Base-by-base conservation (phyloP, 1,139 yeast genomes). In the Magnusiomyces suaveolens region DNA sequence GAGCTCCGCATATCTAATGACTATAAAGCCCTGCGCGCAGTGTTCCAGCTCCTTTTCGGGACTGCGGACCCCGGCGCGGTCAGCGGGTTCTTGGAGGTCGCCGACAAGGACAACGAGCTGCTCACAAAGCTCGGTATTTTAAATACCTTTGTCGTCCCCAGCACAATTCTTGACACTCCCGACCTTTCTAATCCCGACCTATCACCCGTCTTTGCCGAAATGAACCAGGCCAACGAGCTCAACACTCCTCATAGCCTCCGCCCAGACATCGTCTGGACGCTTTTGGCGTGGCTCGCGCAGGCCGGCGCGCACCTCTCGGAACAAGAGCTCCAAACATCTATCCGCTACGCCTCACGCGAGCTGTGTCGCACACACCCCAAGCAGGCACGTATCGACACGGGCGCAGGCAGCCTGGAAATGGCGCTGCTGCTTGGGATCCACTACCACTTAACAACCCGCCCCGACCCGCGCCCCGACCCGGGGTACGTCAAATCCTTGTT, bases 1-100 rank as follows among this genome's bases (percentile, higher is more conserved):
- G 71, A 69, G 59, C 62, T 69, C 50, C 63, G 70, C 26, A 65
- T 66, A 8, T 64, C 71, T 12, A 66, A 61, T 50, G 69, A 69
- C 55, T 70, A 69, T 60, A 62, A 62, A 52, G 60, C 68, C 36
- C 52, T 70, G 49, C 59, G 73, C 3, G 63, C 66, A 20, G 54
- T 67, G 23, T 63, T 75, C 10, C 72, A 69, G 55, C n/a, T 48
- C 6, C 3, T 36, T 36, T 36, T n/a, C 16, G 41, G 18, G 18
- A 36, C 4, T n/a, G 18, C 41, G 16, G 16, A 36, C 18, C 10
- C 4, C 16, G 41, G 16, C 8, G 18, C 16, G 41, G 18, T n/a
- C 16, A 18, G 41, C 8, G 18, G 18, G 46, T 60, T 61, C 54
- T 52, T 64, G 33, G 59, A 60, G 4, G 63, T 62, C 18, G 60